These are phyloP conservation scores for Suillus weaverae DNA, from an alignment of 768 basidiomycete species.

Conservation along the genomic window DNA sequence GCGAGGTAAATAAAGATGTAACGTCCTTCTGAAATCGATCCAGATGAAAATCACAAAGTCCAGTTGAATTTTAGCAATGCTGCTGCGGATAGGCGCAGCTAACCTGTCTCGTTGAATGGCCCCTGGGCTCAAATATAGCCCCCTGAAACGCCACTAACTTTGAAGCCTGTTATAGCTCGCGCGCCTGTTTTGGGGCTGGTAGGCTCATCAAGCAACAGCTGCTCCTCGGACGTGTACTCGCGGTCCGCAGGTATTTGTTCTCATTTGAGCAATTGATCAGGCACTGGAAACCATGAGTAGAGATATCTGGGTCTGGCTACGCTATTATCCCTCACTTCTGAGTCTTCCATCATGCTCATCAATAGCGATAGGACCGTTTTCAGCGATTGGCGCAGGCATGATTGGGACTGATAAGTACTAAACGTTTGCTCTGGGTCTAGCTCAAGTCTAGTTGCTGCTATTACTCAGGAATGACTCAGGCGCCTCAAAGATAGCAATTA, in stretches of 20 bases:
- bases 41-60: not conserved
- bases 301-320: not conserved
- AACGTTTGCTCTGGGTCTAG: not conserved
- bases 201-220: not conserved
- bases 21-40: not conserved
- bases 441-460: not conserved
- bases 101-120: not conserved
- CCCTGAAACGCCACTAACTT: not conserved
- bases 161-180: not conserved
- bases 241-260: not conserved
- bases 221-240: not conserved
- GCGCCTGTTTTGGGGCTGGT: not conserved
- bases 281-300: not conserved
- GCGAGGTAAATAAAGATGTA: not conserved
- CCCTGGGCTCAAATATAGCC: no score
- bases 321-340: not conserved
- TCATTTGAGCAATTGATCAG: not conserved
- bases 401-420: not conserved
- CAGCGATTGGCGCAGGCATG: not conserved
- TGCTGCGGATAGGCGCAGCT: not conserved
- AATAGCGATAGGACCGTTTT: not conserved
- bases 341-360: not conserved
- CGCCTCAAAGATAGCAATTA: not conserved
- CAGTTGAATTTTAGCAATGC: not conserved
- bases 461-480: not conserved